Conservation (phyloP, 345 rosid species). For the Arabidopsis suecica region DNA sequence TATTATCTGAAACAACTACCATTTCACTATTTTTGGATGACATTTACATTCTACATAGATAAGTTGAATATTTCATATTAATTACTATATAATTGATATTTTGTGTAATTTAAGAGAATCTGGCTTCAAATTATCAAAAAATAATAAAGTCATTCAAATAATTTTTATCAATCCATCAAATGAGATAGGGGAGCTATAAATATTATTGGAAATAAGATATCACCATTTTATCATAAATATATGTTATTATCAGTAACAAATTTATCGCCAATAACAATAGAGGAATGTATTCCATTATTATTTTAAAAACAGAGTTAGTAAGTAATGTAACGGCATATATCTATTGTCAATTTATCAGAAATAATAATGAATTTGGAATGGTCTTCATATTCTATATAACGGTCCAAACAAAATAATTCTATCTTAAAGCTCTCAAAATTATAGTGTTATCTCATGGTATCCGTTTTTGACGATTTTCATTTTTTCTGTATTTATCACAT, state of each 20-base stretch:
- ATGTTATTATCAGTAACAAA: neutral
- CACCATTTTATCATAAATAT: neutral
- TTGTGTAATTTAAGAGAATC: neutral
- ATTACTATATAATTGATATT: neutral
- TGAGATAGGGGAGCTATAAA: neutral
- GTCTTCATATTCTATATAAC: neutral
- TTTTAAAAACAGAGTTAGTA: too few relatives aligned
- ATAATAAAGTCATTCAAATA: neutral
- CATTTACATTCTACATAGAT: neutral
- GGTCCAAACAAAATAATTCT: neutral
- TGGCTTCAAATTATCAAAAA: neutral
- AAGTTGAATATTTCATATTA: neutral
- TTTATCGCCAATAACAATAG: neutral
- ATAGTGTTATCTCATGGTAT: neutral
- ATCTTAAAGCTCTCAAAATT: neutral
- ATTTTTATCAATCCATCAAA: neutral
- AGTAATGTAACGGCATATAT: neutral
- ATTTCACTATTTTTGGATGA: slow-evolving; percentile 4
- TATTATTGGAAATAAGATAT: neutral
- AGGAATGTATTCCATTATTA: neutral
- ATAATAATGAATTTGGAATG: neutral
- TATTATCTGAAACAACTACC: neutral
- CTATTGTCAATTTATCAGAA: neutral
- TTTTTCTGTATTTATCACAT: neutral
- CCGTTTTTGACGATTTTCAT: neutral